Evolutionary conservation across 768 basidiomycete species (phyloP).

Genomic region (Collybiopsis confluens): DNA sequence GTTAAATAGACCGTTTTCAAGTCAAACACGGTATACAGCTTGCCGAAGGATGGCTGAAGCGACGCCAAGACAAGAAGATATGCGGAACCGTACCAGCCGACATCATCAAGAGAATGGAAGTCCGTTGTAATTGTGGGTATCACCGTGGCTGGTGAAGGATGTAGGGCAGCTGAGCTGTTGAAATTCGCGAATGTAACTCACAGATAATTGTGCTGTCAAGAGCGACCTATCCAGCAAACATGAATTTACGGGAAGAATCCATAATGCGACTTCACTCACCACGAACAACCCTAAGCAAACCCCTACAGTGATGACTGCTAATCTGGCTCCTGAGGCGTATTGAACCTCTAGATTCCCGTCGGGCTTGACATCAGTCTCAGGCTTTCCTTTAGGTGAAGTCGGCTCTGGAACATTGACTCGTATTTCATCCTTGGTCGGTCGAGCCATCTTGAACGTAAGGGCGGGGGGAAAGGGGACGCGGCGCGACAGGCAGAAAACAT

Average conservation of each 20-base stretch:
- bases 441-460: too few relatives aligned
- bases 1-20: conserved; percentile 14
- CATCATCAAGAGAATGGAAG: conserved; percentile 5
- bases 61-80: conserved; percentile 12
- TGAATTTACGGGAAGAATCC: too few relatives aligned
- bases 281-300: conserved; percentile 5
- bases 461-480: too few relatives aligned
- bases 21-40: conserved; percentile 3
- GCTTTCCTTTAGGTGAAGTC: too few relatives aligned
- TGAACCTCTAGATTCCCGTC: background rate
- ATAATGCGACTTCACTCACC: background rate
- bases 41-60: conserved; percentile 22
- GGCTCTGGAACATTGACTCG: too few relatives aligned
- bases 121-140: conserved; percentile 5
- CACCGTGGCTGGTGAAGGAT: background rate
- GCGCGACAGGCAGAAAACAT: too few relatives aligned
- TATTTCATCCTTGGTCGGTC: too few relatives aligned
- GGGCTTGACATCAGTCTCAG: background rate
- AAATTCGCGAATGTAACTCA: background rate
- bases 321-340: conserved; percentile 1
- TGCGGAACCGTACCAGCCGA: conserved; percentile 2
- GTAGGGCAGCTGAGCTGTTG: background rate
- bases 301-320: conserved; percentile 5
- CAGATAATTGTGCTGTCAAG: background rate
- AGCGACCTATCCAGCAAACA: background rate